Evolutionary conservation across 495 filamentous ascomycete genomes (phyloP), one percentile per base, ranked within the genome.

Genomic region (Schizothecium vesticola): DNA sequence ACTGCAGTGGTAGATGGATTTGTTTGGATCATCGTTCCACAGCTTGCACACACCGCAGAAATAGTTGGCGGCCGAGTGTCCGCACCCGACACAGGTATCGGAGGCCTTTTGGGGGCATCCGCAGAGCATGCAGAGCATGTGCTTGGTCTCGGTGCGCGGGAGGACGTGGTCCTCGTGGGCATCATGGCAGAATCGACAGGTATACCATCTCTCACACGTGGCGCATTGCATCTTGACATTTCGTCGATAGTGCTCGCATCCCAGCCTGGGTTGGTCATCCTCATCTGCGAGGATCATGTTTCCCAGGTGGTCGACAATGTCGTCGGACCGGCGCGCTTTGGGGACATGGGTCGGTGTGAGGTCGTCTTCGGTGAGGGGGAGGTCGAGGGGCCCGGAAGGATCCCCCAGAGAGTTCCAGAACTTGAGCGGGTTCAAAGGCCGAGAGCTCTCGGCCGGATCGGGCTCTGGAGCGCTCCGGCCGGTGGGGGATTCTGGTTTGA

Each of bases 111-210:
- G 95, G 12, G 95, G 88, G 72, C 88, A 89, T 12, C 89, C 89
- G 80, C 95, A 99, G 29, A 94, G 84, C 95, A 99, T 99, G 81
- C 95, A 99, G 23, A 98, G 84, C 95, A 99, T 99, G 76, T 97
- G 89, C 78, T 90, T 90, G 26, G 94, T 98, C 69, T 91, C 90
- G 61, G 86, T 87, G 59, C 95, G 88, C 73, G 90, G 86, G 65
- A 99, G 83, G 72, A 80, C 82, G 79, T 99, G 95, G 73, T 93
- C 89, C 76, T 97, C 91, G 24, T 84, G 85, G 57, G 87, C 89
- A 71, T 99, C 94, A 76, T 99, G 95, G 76, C 95, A 99, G 76
- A 97, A 90, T 23, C 95, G 90, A 73, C 95, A 99, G 0, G 96
- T 92, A 72, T 97, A 94, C 96, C 96, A 99, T 69, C 85, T 88